Evolutionary conservation across 371 early-diverging fungal genomes (phyloP), one percentile per base, ranked within the genome.

Genomic region (Capniomyces stellatus): DNA sequence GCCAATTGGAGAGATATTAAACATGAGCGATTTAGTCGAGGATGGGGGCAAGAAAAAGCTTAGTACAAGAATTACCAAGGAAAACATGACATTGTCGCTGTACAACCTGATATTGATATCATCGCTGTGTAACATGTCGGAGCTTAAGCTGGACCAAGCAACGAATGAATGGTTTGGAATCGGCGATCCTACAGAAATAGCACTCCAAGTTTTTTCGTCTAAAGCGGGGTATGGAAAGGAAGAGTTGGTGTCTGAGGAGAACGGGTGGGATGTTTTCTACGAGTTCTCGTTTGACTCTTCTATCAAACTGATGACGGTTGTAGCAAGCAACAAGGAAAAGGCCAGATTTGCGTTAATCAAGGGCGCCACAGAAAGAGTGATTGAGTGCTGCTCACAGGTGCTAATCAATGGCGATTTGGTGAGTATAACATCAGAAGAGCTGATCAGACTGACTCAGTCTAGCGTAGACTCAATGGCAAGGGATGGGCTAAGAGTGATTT

Each of bases 221-320:
- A 85, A 81, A 58, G 67, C 79, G 4, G 64, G 78, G 0, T 74
- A 79, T 61, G 77, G 79, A 30, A 82, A 81, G 54, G 68, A 76
- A 29, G 48, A 69, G 51, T 58, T 83, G 54, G 71, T 75, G 47
- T 57, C 64, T 56, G 51, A 61, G 54, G 48, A 44, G 25, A 43
- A 55, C 10, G 59, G 73, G 8, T 84, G 76, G 66, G 74, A 69
- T 28, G 72, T 87, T n/a, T 70, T 89, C 15, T 74, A 86, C 51
- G 86, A 86, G 66, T 81, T 74, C 55, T 82, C 87, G 3, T 87
- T 86, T 58, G 83, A 84, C 66, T 83, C 85, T 18, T 76, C 80
- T 12, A 75, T 92, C 46, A 92, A 94, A 67, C 79, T 89, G 43
- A 94, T 94, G 94, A 80, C 81, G 62, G 83, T 90, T 18, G 71